These are phyloP conservation scores for Botryotinia convoluta DNA, from an alignment of 2,329 filamentous ascomycete genomes.

Conservation along the genomic window DNA sequence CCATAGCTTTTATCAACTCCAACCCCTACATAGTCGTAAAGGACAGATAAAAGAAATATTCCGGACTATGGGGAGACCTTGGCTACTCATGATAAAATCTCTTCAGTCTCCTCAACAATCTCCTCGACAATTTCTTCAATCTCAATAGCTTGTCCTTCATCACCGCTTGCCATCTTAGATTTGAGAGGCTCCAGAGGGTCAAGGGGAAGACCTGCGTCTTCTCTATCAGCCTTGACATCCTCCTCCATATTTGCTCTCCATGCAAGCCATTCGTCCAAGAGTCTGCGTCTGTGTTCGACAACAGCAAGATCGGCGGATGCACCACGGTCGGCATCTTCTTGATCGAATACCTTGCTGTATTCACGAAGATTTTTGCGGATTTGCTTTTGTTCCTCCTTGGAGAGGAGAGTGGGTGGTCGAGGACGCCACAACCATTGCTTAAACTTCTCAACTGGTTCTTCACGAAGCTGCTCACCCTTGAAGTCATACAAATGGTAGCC, in stretches of 20 bases:
- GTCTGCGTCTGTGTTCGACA: conserved; percentile 77
- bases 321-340: conserved; percentile 89
- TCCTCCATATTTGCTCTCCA: conserved; percentile 76
- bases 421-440: conserved; percentile 97
- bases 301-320: conserved; percentile 93
- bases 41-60: conserved; percentile 13
- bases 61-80: not conserved
- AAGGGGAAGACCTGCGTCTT: conserved; percentile 62
- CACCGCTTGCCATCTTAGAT: conserved; percentile 48
- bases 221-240: conserved; percentile 70
- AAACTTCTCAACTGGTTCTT: conserved; percentile 93
- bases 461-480: conserved; percentile 81
- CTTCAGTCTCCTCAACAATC: conserved; percentile 80
- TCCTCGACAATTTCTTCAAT: conserved; percentile 87
- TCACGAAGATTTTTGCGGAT: conserved; percentile 98
- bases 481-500: conserved; percentile 99
- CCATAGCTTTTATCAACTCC: conserved; percentile 22
- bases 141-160: conserved; percentile 67
- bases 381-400: conserved; percentile 95
- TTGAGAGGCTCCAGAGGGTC: conserved; percentile 62
- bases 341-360: conserved; percentile 92
- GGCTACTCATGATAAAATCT: conserved; percentile 49
- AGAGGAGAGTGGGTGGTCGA: conserved; percentile 83
- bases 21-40: conserved; percentile 19
- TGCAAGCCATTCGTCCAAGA: conserved; percentile 83